Evolutionary conservation across 768 basidiomycete species (phyloP), one percentile per base, ranked within the genome.

Genomic region (Inosperma sp.): DNA sequence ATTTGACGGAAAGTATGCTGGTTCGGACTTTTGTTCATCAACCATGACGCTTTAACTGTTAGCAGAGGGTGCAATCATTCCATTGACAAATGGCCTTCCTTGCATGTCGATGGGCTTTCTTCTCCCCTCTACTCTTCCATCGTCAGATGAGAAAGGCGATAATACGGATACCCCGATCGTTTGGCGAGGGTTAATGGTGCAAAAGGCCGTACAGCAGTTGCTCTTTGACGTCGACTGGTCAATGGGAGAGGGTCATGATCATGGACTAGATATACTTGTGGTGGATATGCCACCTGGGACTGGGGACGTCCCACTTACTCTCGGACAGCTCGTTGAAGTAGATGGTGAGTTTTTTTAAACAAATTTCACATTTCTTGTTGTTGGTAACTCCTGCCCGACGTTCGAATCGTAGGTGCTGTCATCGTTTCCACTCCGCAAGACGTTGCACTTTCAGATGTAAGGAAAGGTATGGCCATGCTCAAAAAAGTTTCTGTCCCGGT

Each of bases 81-180:
- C 94, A 0, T 68, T 97, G 13, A 76, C 75, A 16, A 96, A 96
- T 61, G 88, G 91, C 12, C 60, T 97, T 2, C 85, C 88, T 13
- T 89, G 88, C 59, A 97, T 97, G 95, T 96, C 93, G 1, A 96
- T 99, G 82, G 95, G 93, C 3, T 99, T 93, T 65, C 79, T 99
- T 10, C 77, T 98, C 12, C 86, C 88, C 1, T 69, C 62, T 5
- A 56, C 59, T 17, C 72, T 49, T 61, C 16, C 46, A 6, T 23
- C 74, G 1, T 57, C 71, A 26, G 43, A 42, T 12, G 42, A 27
- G 16, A 6, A 72, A 23, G 71, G 72, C 35, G 71, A 78, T 3
- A 76, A 76, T 48, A 75, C 76, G 29, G 91, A 94, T 62, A 82
- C 83, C 0, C 84, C 93, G 0, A 77, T 97, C 26, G 90, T 95